Evolutionary conservation across 2,329 filamentous ascomycete species (phyloP).

Genomic region (Lecanicillium sp.): DNA sequence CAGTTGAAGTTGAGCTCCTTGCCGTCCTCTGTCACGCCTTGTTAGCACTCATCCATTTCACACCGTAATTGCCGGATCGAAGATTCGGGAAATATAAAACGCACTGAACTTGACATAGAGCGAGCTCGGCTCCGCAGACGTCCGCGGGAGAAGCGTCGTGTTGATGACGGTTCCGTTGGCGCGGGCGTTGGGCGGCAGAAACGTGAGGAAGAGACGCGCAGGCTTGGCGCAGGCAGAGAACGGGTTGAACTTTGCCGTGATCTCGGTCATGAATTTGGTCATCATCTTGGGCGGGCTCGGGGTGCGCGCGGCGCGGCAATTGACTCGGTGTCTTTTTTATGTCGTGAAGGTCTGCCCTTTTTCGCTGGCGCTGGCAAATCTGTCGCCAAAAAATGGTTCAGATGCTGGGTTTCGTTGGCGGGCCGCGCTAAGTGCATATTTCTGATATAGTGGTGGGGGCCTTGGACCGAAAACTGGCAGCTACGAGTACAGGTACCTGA

Average conservation of each 20-base stretch:
- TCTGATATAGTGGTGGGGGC: neutral
- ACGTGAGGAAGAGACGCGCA: slow-evolving; percentile 79
- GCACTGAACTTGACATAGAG: slow-evolving; percentile 81
- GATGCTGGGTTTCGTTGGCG: neutral
- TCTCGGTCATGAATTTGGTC: slow-evolving; percentile 76
- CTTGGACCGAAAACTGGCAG: neutral
- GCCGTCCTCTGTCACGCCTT: slow-evolving; percentile 64
- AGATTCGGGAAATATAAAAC: slow-evolving; percentile 17
- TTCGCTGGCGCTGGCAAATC: too few species aligned
- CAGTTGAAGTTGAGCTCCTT: slow-evolving; percentile 81
- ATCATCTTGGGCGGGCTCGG: slow-evolving; percentile 64
- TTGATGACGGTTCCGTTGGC: slow-evolving; percentile 66
- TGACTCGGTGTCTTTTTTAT: too few species aligned
- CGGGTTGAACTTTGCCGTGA: slow-evolving; percentile 85
- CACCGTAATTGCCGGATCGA: neutral
- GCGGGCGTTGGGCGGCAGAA: slow-evolving; percentile 74
- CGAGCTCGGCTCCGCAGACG: slow-evolving; percentile 59
- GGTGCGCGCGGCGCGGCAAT: too few species aligned
- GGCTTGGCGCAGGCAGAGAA: slow-evolving; percentile 75
- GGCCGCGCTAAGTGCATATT: slow-evolving; percentile 1
- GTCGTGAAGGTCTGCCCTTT: too few species aligned
- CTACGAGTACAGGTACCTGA: neutral
- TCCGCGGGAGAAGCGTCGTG: slow-evolving; percentile 65
- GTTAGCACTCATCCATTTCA: slow-evolving; percentile 13
- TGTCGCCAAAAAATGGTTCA: neutral